A percentile compares a stretch with the other conserved stretches of the same genome.
Evolutionary conservation across 495 filamentous ascomycete genomes (phyloP).

Genomic region (Elaphomyces granulatus): DNA sequence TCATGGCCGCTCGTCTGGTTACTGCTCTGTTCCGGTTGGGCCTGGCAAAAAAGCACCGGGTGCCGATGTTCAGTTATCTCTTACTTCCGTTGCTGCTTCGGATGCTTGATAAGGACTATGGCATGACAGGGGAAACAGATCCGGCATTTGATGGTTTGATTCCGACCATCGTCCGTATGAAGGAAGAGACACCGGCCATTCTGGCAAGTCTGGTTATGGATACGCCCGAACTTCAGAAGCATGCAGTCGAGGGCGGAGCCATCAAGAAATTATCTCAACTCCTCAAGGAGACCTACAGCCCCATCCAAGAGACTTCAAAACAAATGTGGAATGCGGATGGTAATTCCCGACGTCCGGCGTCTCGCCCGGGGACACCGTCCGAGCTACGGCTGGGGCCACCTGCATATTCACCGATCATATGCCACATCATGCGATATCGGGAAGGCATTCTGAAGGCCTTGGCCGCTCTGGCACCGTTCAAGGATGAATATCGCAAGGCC

Average conservation of each 20-base stretch:
- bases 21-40: constrained; percentile 59
- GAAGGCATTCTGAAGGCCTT: constrained; percentile 67
- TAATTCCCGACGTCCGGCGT: constrained; percentile 9
- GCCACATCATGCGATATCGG: constrained; percentile 63
- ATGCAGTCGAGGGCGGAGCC: constrained; percentile 63
- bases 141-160: constrained; percentile 27
- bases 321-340: constrained; percentile 31
- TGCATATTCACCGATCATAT: constrained; percentile 46
- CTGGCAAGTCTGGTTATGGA: constrained; percentile 68
- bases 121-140: constrained; percentile 25
- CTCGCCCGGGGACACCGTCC: constrained; percentile 11
- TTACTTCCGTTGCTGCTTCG: constrained; percentile 58
- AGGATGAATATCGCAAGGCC: constrained; percentile 71
- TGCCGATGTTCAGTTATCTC: constrained; percentile 47
- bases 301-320: constrained; percentile 20
- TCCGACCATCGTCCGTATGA: constrained; percentile 27
- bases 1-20: constrained; percentile 70
- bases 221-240: constrained; percentile 59
- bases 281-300: constrained; percentile 55
- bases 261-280: constrained; percentile 61
- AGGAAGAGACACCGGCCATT: constrained; percentile 58
- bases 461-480: constrained; percentile 61
- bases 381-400: constrained; percentile 38
- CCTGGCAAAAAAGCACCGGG: constrained; percentile 46
- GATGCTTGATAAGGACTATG: constrained; percentile 48